Conservation (phyloP, 768 basidiomycete genomes). For the Hydnum rufescens region DNA sequence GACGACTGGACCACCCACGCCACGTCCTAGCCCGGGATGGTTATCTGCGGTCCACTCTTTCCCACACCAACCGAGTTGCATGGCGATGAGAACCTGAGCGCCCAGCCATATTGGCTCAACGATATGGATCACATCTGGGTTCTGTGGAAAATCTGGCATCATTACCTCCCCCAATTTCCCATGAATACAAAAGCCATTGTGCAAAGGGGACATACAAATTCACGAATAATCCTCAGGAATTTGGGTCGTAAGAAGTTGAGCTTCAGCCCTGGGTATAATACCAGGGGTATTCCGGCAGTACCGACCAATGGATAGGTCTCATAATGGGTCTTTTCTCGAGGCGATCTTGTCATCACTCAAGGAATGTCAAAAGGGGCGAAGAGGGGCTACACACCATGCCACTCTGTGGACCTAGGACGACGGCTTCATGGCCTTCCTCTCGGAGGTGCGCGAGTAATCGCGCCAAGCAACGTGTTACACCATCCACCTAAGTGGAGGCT, state of each 20-base stretch:
- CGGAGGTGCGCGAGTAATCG: constrained; percentile 24
- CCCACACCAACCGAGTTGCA: constrained; percentile 22
- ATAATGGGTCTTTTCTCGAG: not conserved
- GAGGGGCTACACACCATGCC: constrained; percentile 12
- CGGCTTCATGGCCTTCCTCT: constrained; percentile 23
- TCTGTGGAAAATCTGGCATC: not conserved
- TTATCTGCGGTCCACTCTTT: constrained; percentile 9
- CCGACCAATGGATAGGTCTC: constrained; percentile 24
- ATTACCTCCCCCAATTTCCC: not conserved
- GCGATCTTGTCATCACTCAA: not conserved
- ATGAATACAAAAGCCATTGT: not conserved
- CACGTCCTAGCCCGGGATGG: not conserved
- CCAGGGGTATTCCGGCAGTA: constrained; percentile 22
- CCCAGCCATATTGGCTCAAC: constrained; percentile 30
- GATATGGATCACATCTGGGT: constrained; percentile 25
- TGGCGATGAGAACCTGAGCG: constrained; percentile 23
- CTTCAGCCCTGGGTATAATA: constrained; percentile 23
- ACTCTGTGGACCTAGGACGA: constrained; percentile 24
- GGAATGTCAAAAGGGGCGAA: not conserved
- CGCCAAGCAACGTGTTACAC: constrained; percentile 25
- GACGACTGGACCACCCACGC: constrained; percentile 14
- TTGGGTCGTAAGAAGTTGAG: constrained; percentile 26
- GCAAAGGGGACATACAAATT: constrained; percentile 14
- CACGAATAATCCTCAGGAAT: constrained; percentile 19
- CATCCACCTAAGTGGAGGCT: constrained; percentile 18